Conservation (phyloP, 2,329 filamentous ascomycete genomes). For the Alternaria consortialis region DNA sequence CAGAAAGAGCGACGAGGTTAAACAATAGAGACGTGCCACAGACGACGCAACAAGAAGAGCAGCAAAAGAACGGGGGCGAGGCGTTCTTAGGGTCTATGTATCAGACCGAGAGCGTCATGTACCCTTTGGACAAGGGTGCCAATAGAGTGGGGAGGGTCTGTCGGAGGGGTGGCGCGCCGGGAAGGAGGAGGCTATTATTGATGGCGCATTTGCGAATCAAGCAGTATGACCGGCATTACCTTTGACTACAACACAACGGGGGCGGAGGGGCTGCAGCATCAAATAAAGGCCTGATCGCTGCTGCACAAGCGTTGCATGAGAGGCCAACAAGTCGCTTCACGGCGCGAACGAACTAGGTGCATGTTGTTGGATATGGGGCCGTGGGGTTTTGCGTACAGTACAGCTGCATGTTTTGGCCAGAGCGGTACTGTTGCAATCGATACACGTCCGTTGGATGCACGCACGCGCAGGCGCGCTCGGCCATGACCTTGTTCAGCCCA, state of each 20-base stretch:
- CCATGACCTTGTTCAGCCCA: conserved; percentile 13
- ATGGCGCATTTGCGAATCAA: conserved; percentile 22
- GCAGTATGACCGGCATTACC: conserved; percentile 15
- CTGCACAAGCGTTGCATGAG: conserved; percentile 13
- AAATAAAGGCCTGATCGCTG: conserved; percentile 14
- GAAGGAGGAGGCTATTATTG: conserved; percentile 16
- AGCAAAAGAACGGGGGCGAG: conserved; percentile 8
- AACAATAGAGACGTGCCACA: conserved; percentile 32
- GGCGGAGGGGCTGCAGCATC: conserved; percentile 1
- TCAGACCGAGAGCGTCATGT: conserved; percentile 15
- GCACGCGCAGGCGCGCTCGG: conserved; percentile 23
- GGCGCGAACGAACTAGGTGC: conserved; percentile 1
- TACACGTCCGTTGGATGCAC: conserved; percentile 15
- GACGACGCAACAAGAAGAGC: conserved; percentile 6
- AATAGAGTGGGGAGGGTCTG: conserved; percentile 13
- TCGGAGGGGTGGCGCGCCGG: conserved; percentile 9
- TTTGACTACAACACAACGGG: conserved; percentile 6
- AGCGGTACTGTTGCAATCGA: conserved; percentile 25
- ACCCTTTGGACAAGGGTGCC: conserved; percentile 10
- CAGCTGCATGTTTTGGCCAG: conserved; percentile 19
- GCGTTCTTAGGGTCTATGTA: conserved; percentile 18
- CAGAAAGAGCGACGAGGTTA: conserved; percentile 37
- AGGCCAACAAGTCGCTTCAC: conserved; percentile 8
- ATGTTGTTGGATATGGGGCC: conserved; percentile 12
- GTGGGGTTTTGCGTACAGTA: conserved; percentile 6